These are phyloP conservation scores for Lupinus albus DNA, from an alignment of 306 rosid genomes.

Conservation along the genomic window DNA sequence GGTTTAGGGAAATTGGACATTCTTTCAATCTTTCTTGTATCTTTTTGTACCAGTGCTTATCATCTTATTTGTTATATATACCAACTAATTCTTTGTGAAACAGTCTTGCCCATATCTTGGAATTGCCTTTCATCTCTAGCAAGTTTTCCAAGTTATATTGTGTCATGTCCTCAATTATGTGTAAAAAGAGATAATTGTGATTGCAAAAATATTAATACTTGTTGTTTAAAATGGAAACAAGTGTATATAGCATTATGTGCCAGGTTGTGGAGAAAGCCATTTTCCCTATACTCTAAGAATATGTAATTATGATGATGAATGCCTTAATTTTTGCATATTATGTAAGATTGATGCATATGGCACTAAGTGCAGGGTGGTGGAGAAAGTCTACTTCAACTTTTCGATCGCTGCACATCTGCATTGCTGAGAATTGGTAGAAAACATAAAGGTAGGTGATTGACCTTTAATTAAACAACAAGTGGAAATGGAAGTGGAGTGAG, in stretches of 20 bases:
- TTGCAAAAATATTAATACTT: conserved; percentile 15
- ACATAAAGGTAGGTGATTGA: conserved; percentile 62
- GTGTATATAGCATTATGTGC: background rate
- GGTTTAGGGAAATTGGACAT: too few species aligned
- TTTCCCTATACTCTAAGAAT: background rate
- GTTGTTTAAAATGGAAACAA: conserved; percentile 11
- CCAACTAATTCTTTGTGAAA: conserved; percentile 3
- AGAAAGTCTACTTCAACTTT: conserved; percentile 82
- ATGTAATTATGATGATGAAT: background rate
- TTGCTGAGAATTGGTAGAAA: conserved; percentile 64
- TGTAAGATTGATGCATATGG: conserved; percentile 37
- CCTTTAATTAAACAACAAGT: too few species aligned
- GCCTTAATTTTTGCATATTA: conserved; percentile 25
- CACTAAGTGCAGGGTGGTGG: conserved; percentile 80
- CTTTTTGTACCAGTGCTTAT: too few species aligned
- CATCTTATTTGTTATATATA: conserved; percentile 12
- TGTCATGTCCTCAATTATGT: conserved; percentile 26
- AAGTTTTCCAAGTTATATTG: conserved; percentile 1
- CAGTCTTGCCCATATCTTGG: conserved; percentile 3
- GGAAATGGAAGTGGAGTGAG: too few species aligned
- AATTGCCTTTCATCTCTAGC: conserved; percentile 6
- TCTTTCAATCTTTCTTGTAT: too few species aligned
- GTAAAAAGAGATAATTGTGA: conserved; percentile 13
- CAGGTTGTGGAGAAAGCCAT: background rate
- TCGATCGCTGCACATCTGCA: conserved; percentile 70